These are phyloP conservation scores for Strobilomyces confusus DNA, from an alignment of 768 basidiomycete genomes.

Conservation along the genomic window DNA sequence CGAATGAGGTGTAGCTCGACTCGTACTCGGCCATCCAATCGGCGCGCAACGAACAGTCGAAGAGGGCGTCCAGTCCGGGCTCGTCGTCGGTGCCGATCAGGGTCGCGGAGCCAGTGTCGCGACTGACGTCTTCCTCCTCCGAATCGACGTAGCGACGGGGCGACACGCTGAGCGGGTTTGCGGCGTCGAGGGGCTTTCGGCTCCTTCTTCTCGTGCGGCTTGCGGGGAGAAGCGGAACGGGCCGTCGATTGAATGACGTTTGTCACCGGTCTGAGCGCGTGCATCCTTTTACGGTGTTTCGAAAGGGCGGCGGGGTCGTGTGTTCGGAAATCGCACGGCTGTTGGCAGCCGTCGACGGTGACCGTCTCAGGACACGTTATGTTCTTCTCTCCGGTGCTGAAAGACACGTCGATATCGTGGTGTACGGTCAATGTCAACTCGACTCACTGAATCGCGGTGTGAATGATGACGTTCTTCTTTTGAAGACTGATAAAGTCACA, in stretches of 20 bases:
- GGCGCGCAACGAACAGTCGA: constrained; percentile 2
- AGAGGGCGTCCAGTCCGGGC: constrained; percentile 2
- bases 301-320: constrained; percentile 25
- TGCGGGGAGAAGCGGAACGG: not conserved
- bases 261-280: constrained; percentile 16
- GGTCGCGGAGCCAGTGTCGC: not conserved
- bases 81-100: constrained; percentile 1
- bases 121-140: not conserved
- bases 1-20: constrained; percentile 8
- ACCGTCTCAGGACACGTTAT: constrained; percentile 13
- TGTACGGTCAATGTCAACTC: no score
- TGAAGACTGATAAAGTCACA: constrained; percentile 18
- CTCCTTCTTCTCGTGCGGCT: not conserved
- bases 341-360: not conserved
- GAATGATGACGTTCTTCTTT: constrained; percentile 22
- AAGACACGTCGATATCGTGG: not conserved
- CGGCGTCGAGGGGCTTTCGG: not conserved
- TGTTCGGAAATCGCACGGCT: constrained; percentile 21
- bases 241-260: not conserved
- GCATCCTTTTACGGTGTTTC: constrained; percentile 22
- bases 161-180: not conserved
- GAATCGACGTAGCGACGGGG: not conserved
- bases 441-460: constrained; percentile 19
- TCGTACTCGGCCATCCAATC: constrained; percentile 16
- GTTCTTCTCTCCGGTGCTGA: constrained; percentile 22